Base-by-base conservation (phyloP, 345 rosid genomes). In the Zanthoxylum bungeanum region DNA sequence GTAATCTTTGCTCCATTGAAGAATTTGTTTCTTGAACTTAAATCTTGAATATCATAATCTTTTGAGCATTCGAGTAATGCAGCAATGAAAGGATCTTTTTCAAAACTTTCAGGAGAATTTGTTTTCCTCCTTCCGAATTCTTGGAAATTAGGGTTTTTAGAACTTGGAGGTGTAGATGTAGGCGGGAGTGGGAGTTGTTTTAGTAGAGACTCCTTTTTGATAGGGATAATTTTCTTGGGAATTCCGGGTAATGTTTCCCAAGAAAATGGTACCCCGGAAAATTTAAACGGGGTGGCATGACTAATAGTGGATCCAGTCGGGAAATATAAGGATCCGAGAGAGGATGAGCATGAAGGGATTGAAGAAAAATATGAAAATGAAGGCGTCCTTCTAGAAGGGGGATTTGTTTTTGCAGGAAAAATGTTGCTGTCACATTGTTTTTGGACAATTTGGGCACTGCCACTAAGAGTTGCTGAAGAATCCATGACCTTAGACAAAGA, bases 171-270 rank as follows among this genome's bases (percentile, higher is more conserved):
- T 4, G 84, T 76, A 4, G 72, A 53, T 1, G 93, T 79, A 33
- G 94, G 93, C 21, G 98, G 98, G 74, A 87, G 60, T 0, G 96
- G 98, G 21, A 93, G 86, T 36, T 74, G 57, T 75, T 74, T 77
- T 12, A 60, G 9, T 4, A 50, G 25, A 37, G 85, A 64, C 19
- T 82, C 83, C 9, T 76, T 80, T 37, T 75, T 79, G 60, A 60
- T 71, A 71, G 70, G 66, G 51, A 58, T 60, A 25, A 73, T 79
- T 47, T 82, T 89, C 83, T 94, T 94, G 5, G 98, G 98, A 44
- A 90, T 85, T 42, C 98, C 98, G 0, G 98, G 98, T 11, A 85
- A 75, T 3, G 85, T 83, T 60, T 94, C 98, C 98, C 98, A 94
- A 0, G 98, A 94, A 73, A 94, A 94, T 3, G 98, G 98, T 14